These are phyloP conservation scores for Geosiphon pyriformis DNA, from an alignment of 192 early-diverging fungal genomes.

Conservation along the genomic window DNA sequence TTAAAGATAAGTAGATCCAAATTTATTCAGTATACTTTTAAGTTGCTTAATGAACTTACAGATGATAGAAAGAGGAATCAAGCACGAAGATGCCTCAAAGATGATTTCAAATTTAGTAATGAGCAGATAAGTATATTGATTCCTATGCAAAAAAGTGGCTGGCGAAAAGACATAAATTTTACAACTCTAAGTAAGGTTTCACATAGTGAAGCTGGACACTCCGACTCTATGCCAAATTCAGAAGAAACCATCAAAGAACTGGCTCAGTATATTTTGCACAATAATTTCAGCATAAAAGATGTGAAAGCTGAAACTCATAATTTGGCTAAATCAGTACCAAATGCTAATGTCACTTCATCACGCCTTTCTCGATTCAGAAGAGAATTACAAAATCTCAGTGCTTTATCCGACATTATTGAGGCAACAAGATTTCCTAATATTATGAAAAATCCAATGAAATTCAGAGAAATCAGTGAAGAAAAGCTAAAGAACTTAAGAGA, in stretches of 20 bases:
- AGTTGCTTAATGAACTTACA: conserved; percentile 6
- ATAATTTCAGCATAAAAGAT: conserved; percentile 8
- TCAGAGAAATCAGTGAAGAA: background rate
- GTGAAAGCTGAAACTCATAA: background rate
- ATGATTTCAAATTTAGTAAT: conserved; percentile 11
- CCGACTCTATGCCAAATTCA: too few species aligned
- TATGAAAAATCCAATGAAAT: background rate
- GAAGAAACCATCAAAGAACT: conserved; percentile 6
- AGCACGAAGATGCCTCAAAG: background rate
- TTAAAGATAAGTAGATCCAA: background rate
- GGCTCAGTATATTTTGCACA: conserved; percentile 4
- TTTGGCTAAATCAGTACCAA: background rate
- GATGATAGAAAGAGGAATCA: conserved; percentile 3
- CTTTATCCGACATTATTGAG: background rate
- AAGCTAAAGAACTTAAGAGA: background rate
- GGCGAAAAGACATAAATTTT: background rate
- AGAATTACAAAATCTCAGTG: conserved; percentile 14
- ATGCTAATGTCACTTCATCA: background rate
- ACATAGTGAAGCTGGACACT: too few species aligned
- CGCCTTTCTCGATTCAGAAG: conserved; percentile 1
- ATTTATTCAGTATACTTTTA: background rate
- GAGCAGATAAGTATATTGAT: conserved; percentile 15
- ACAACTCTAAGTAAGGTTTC: too few species aligned
- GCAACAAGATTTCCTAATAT: background rate
- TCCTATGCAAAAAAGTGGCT: background rate